Evolutionary conservation across 1,284 basidiomycete species (phyloP).

Genomic region (Tilletia caries): DNA sequence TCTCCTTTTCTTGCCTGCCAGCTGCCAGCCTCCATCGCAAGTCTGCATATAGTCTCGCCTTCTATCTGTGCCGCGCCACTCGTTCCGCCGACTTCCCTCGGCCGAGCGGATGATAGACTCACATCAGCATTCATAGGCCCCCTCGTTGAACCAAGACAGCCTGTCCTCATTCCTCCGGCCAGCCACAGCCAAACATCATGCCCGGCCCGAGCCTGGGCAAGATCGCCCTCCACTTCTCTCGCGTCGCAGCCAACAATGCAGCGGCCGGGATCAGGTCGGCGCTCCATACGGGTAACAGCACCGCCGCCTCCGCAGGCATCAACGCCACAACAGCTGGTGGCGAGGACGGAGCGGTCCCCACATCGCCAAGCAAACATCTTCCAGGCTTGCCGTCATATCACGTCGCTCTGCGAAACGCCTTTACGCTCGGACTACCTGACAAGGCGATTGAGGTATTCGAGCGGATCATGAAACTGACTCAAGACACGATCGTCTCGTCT

Average conservation of each 20-base stretch:
- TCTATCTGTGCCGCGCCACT: too few relatives aligned
- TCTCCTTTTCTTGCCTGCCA: neutral
- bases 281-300: neutral
- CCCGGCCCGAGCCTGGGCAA: conserved; percentile 1
- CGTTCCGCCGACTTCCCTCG: neutral
- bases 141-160: too few relatives aligned
- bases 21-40: too few relatives aligned
- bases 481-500: neutral
- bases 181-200: neutral
- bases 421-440: too few relatives aligned
- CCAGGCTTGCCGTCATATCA: too few relatives aligned
- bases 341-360: too few relatives aligned
- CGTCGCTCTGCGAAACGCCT: neutral
- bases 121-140: neutral
- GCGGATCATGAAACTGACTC: neutral
- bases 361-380: too few relatives aligned
- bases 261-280: conserved; percentile 6
- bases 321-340: too few relatives aligned
- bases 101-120: neutral
- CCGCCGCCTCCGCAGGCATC: neutral
- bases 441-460: too few relatives aligned
- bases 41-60: too few relatives aligned
- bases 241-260: conserved; percentile 2
- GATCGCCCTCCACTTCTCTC: conserved; percentile 2
- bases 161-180: neutral